Percentiles rank a stretch among this genome's conserved stretches.
Conservation (phyloP, 495 filamentous ascomycete species). For the Hypomontagnella monticulosa region DNA sequence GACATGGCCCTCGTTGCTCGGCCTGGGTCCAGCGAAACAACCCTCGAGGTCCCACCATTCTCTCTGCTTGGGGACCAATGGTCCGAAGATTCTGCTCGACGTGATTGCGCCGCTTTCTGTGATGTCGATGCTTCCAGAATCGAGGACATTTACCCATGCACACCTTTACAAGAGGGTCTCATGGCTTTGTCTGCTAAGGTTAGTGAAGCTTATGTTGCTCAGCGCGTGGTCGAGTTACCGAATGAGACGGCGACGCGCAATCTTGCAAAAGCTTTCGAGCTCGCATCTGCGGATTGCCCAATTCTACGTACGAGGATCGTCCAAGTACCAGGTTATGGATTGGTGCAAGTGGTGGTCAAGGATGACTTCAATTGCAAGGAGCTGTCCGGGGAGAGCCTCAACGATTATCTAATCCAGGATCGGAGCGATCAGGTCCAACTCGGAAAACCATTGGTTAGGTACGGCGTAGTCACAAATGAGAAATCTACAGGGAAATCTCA, state of each 20-base stretch:
- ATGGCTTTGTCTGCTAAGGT: conserved; percentile 69
- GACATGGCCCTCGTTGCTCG: conserved; percentile 51
- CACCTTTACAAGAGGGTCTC: conserved; percentile 75
- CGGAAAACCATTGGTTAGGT: conserved; percentile 63
- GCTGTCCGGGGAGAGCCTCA: conserved; percentile 55
- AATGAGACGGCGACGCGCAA: conserved; percentile 46
- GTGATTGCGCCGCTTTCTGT: conserved; percentile 46
- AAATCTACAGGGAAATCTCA: conserved; percentile 50
- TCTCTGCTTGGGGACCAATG: conserved; percentile 45
- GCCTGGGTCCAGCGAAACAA: conserved; percentile 7
- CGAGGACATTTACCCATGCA: conserved; percentile 76
- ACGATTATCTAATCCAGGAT: conserved; percentile 56
- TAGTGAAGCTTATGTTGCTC: conserved; percentile 66
- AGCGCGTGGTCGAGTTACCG: conserved; percentile 51
- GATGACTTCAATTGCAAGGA: conserved; percentile 57
- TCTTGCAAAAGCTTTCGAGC: conserved; percentile 62
- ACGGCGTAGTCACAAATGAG: conserved; percentile 57
- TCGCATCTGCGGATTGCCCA: conserved; percentile 54
- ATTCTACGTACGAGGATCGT: conserved; percentile 70
- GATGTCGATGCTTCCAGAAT: conserved; percentile 46
- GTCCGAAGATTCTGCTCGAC: conserved; percentile 37
- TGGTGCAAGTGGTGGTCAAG: conserved; percentile 68
- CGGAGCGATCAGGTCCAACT: conserved; percentile 61
- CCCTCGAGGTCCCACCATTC: conserved; percentile 41
- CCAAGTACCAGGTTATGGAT: conserved; percentile 61